phyloP scores from a whole-genome alignment of 371 early-diverging fungal genomes.

The Chytridium lagenaria region DNA sequence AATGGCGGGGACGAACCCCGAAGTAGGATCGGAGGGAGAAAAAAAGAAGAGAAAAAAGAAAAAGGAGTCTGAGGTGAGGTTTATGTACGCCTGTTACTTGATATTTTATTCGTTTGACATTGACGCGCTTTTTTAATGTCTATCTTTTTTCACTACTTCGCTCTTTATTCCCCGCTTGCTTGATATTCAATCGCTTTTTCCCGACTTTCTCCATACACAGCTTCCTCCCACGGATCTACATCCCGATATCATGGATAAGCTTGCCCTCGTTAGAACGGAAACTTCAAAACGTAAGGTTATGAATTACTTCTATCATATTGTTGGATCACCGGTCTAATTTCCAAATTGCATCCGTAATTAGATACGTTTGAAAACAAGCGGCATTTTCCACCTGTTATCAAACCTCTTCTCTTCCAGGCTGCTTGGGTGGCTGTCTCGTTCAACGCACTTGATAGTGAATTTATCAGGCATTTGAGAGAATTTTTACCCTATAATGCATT shows the following conservation, averaged over 20 bases:
- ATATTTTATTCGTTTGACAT: background rate
- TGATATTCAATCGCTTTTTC: no score
- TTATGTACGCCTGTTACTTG: background rate
- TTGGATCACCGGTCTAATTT: no score
- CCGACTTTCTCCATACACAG: no score
- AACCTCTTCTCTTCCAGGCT: slow-evolving; percentile 36
- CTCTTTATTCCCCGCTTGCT: no score
- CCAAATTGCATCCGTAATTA: no score
- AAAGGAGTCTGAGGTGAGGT: slow-evolving; percentile 1
- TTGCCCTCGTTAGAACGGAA: no score
- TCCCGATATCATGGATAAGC: background rate
- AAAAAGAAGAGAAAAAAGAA: slow-evolving; percentile 8
- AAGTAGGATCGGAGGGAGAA: background rate
- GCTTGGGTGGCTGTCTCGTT: slow-evolving; percentile 28
- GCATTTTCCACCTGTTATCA: slow-evolving; percentile 40
- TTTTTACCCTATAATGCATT: slow-evolving; percentile 47
- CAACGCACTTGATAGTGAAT: slow-evolving; percentile 28
- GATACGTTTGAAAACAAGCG: slow-evolving; percentile 37
- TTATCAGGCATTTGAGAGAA: slow-evolving; percentile 34
- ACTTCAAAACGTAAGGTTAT: no score
- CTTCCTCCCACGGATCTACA: background rate
- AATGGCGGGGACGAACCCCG: background rate
- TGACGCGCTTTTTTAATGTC: background rate
- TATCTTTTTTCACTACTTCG: background rate
- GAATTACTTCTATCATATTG: no score